These are phyloP conservation scores for Cryptosporidium viatorum DNA, from an alignment of 169 alveolate species.

Conservation along the genomic window DNA sequence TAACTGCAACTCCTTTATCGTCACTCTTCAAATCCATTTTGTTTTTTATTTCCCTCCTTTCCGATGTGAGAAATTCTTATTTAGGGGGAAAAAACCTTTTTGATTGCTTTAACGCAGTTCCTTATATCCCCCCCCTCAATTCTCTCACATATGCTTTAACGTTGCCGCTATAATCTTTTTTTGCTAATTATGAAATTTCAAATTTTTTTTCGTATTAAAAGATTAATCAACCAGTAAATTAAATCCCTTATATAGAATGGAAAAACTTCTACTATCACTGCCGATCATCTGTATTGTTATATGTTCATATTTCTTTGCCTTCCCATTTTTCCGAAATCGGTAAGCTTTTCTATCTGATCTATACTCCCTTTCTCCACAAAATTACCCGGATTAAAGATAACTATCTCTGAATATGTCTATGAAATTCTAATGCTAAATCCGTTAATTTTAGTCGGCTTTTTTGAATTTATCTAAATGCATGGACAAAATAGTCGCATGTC, in stretches of 20 bases:
- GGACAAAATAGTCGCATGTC: not conserved
- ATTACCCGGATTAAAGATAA: not conserved
- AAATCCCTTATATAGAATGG: not conserved
- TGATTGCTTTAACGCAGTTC: not conserved
- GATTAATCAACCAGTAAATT: no score
- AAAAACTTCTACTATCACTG: no score
- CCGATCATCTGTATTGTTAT: not conserved
- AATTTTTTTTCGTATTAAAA: no score
- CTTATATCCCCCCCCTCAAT: slow-evolving; percentile 22
- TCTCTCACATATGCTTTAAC: not conserved
- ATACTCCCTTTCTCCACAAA: not conserved
- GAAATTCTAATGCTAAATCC: not conserved
- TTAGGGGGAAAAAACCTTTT: not conserved
- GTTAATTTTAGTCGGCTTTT: not conserved
- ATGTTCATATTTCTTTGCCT: no score
- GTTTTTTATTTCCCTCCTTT: not conserved
- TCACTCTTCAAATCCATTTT: slow-evolving; percentile 70
- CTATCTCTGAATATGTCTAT: not conserved
- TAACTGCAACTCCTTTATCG: slow-evolving; percentile 51
- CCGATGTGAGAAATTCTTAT: not conserved
- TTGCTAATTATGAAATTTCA: not conserved
- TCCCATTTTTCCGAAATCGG: not conserved
- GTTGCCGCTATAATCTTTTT: slow-evolving; percentile 28
- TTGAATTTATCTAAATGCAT: not conserved
- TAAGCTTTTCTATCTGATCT: not conserved